Base-by-base conservation (phyloP, 169 alveolate species). In the Babesia gibsoni region DNA sequence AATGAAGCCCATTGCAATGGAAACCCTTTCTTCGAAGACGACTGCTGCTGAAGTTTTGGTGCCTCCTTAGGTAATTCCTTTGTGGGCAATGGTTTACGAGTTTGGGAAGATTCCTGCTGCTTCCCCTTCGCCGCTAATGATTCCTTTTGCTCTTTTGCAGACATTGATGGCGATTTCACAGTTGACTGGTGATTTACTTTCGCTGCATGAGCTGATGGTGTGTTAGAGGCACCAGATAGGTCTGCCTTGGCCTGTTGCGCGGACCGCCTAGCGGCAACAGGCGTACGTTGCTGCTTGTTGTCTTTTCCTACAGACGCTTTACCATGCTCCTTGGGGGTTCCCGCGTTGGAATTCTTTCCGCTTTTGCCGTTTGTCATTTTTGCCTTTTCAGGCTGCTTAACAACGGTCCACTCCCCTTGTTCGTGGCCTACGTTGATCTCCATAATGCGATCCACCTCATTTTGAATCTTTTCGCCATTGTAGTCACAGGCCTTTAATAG, bases 381-480 rank as follows among this genome's bases (percentile, higher is more conserved):
- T n/a, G 20, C 45, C 58, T 32, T 61, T 8, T 37, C 27, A 32
- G 27, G 72, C 25, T 42, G 67, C 58, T 48, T 65, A 4, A 79
- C 88, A 4, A 69, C 73, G 6, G 67, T 64, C 88, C 88, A 79
- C 32, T 79, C 83, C 9, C 88, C 88, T 48, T 79, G 88, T 67
- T 79, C 88, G 61, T 79, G 88, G 4, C 88, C 88, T 0, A 67
- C 27, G 30, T 79, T 67, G 23, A 79, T 63, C 56, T 79, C 74
- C 59, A 79, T 64, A n/a, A 79, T 79, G 39, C 77, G 53, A 29
- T 67, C 82, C 9, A 79, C 88, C 35, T 67, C 88, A 6, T 66
- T 49, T 33, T 79, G 88, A 29, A 79, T 79, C 32, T 79, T 79
- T 10, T 79, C 88, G 8, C 72, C 84, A 63, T 79, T 79, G 35